Evolutionary conservation across 257 asterid species (phyloP), one percentile per base, ranked within the genome.

Genomic region (Penstemon barbatus): DNA sequence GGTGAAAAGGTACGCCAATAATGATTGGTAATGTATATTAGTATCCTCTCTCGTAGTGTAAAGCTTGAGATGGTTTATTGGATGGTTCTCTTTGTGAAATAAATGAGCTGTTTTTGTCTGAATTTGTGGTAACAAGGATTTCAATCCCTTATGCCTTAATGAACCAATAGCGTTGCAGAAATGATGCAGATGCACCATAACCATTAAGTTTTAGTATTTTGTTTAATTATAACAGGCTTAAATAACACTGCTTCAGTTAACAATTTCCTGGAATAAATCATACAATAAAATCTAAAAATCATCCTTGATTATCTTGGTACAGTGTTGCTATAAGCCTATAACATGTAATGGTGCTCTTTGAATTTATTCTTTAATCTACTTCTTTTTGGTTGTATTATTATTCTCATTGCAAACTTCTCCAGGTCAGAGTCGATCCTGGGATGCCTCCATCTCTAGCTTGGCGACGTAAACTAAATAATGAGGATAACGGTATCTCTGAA

Each of bases 401-500:
- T 45, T 51, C 64, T 13, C 50, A 59, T 64, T 48, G 57, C 57
- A 55, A 62, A 52, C 55, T 58, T 67, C 79, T 84, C 58, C 86
- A 85, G 96, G 80, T 75, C 60, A 78, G 73, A 63, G 83, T 81
- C 74, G 92, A 86, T 73, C 87, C 96, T 1, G 85, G 78, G 60
- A 75, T 63, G 53, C 93, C 88, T 81, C 95, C 97, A 55, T 79
- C 93, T 70, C 87, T 94, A 74, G 80, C 97, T 50, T 91, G 94
- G 97, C 83, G 82, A 76, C 86, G 97, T 52, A 86, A 81, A 74
- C 78, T 94, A 8, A 80, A 80, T 65, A 68, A 72, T n/a, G 81
- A 82, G 54, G 91, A 83, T 39, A 81, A 65, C 68, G 61, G 68
- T 71, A 95, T 94, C 57, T 80, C 87, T 46, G 86, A 82, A 84